Conservation (phyloP, 352 stramenopile genomes). For the Phytophthora cactorum region DNA sequence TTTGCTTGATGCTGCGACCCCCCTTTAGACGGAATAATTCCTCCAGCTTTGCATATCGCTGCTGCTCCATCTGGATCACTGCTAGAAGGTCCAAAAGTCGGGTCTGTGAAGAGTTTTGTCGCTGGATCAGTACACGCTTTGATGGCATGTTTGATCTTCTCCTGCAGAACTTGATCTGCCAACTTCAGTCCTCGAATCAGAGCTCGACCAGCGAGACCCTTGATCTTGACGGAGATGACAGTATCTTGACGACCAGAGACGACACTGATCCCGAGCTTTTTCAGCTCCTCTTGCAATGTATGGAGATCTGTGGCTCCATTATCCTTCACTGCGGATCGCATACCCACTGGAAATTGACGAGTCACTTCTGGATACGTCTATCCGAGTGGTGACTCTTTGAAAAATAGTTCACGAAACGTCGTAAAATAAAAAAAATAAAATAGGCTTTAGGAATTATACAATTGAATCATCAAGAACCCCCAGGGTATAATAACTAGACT, state of each 20-base stretch:
- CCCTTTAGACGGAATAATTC: slow-evolving; percentile 63
- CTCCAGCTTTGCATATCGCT: slow-evolving; percentile 73
- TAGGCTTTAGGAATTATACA: neutral
- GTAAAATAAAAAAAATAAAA: neutral
- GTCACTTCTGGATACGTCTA: slow-evolving; percentile 17
- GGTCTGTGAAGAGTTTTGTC: slow-evolving; percentile 75
- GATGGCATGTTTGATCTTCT: slow-evolving; percentile 76
- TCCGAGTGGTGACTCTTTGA: slow-evolving; percentile 12
- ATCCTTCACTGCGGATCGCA: slow-evolving; percentile 21
- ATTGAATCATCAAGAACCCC: neutral
- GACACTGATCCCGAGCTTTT: slow-evolving; percentile 78
- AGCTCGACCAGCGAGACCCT: slow-evolving; percentile 65
- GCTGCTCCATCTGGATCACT: slow-evolving; percentile 61
- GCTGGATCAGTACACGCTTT: slow-evolving; percentile 50
- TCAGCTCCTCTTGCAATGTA: slow-evolving; percentile 79
- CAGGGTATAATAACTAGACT: slow-evolving; percentile 17
- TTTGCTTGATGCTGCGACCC: slow-evolving; percentile 80
- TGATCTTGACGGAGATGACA: slow-evolving; percentile 78
- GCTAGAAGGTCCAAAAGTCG: slow-evolving; percentile 77
- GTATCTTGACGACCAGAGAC: slow-evolving; percentile 80
- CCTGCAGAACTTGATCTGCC: slow-evolving; percentile 73
- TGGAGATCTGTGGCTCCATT: slow-evolving; percentile 40
- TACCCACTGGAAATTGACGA: slow-evolving; percentile 25
- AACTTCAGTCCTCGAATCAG: slow-evolving; percentile 63
- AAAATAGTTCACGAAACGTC: slow-evolving; percentile 14